phyloP scores from a whole-genome alignment of 169 alveolate species.

The Amoebophrya sp. region DNA sequence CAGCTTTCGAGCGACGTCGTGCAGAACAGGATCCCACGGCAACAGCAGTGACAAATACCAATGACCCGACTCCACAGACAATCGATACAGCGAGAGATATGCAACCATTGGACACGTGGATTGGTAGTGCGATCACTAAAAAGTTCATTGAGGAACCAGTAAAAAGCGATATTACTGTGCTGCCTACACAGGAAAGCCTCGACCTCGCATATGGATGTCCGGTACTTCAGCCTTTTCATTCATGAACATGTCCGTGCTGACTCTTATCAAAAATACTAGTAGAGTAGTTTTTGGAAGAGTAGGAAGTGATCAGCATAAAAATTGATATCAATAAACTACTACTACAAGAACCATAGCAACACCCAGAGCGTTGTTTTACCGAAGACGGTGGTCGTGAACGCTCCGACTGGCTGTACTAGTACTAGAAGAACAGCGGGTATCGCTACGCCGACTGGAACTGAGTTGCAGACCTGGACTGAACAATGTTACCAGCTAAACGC shows the following conservation, averaged over 20 bases:
- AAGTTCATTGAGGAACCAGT: background rate
- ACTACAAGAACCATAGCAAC: too few relatives aligned
- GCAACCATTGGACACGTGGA: background rate
- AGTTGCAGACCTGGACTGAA: background rate
- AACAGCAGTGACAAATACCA: too few relatives aligned
- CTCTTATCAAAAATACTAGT: too few relatives aligned
- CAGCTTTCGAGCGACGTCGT: too few relatives aligned
- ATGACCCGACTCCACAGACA: too few relatives aligned
- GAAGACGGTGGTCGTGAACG: background rate
- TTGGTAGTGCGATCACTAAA: background rate
- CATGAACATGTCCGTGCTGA: too few relatives aligned
- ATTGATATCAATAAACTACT: too few relatives aligned
- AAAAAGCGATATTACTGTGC: background rate
- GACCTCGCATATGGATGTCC: background rate
- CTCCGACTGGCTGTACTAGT: background rate
- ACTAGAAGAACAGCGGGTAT: background rate
- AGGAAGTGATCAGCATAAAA: too few relatives aligned
- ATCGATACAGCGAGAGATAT: too few relatives aligned
- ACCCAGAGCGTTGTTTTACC: background rate
- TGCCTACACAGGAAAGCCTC: background rate
- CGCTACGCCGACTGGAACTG: background rate
- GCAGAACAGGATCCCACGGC: too few relatives aligned
- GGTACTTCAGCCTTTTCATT: too few relatives aligned
- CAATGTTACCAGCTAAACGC: background rate
- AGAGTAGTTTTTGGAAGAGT: too few relatives aligned